Evolutionary conservation across 139 green algal genomes (phyloP).

Genomic region (Picochlorum sp.): DNA sequence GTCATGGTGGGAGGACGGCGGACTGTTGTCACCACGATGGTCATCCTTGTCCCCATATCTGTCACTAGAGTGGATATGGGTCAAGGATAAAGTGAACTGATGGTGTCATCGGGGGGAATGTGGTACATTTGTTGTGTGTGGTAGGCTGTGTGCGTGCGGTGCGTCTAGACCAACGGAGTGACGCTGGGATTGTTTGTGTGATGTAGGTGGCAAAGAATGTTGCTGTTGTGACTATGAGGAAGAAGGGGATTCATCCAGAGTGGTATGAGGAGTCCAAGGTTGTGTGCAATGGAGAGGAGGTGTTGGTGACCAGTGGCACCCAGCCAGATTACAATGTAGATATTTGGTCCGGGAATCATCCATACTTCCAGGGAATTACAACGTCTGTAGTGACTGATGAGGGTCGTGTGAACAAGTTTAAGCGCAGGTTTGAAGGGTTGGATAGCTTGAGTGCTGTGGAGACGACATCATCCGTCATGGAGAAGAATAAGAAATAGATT

Average conservation of each 20-base stretch:
- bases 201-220: slow-evolving; percentile 20
- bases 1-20: too few relatives aligned
- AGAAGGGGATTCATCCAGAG: slow-evolving; percentile 65
- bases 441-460: slow-evolving; percentile 30
- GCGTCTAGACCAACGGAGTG: neutral
- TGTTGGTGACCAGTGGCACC: slow-evolving; percentile 80
- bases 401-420: slow-evolving; percentile 84
- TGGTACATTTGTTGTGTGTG: slow-evolving; percentile 4
- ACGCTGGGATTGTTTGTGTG: neutral
- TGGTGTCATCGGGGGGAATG: neutral
- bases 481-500: slow-evolving; percentile 6
- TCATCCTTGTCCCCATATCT: too few relatives aligned
- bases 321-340: slow-evolving; percentile 86
- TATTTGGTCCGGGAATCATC: slow-evolving; percentile 95
- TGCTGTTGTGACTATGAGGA: slow-evolving; percentile 44
- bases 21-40: too few relatives aligned
- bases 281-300: slow-evolving; percentile 95
- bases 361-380: slow-evolving; percentile 77
- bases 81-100: neutral
- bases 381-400: slow-evolving; percentile 67
- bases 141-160: neutral
- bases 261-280: slow-evolving; percentile 66
- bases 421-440: slow-evolving; percentile 59
- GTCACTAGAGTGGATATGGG: too few relatives aligned
- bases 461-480: slow-evolving; percentile 1